Percentiles rank a stretch among this genome's conserved stretches.
phyloP scores from a whole-genome alignment of 164 flowering plant genomes.

The Chimonanthus praecox region DNA sequence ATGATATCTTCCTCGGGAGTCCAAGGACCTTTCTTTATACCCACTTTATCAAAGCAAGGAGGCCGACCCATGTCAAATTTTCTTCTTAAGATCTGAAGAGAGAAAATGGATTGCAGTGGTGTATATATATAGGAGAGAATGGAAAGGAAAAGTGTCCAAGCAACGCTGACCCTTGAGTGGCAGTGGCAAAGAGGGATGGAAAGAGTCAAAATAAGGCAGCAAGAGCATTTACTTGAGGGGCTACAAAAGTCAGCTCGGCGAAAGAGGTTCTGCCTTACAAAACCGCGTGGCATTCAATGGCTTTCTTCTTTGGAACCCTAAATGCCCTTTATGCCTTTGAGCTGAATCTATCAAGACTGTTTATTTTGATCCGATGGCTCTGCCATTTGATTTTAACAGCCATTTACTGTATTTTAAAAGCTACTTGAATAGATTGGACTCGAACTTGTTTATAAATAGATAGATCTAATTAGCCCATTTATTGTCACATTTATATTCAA shows the following conservation, averaged over 20 bases:
- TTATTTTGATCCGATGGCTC: too few relatives aligned
- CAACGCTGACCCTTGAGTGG: conserved; percentile 15
- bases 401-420: too few relatives aligned
- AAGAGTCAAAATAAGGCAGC: conserved; percentile 34
- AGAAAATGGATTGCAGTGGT: conserved; percentile 6
- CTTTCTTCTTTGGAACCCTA: too few relatives aligned
- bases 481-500: too few relatives aligned
- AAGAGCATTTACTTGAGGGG: conserved; percentile 24
- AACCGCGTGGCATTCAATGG: conserved; percentile 57
- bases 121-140: conserved; percentile 7
- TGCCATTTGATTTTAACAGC: too few relatives aligned
- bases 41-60: conserved; percentile 87
- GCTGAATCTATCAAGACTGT: too few relatives aligned
- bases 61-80: conserved; percentile 71
- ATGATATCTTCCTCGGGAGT: conserved; percentile 95
- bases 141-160: not conserved
- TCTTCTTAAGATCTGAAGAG: conserved; percentile 9
- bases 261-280: conserved; percentile 27
- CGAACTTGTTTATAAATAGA: too few relatives aligned
- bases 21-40: conserved; percentile 98
- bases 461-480: too few relatives aligned
- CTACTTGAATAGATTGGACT: too few relatives aligned
- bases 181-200: not conserved
- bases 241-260: conserved; percentile 32
- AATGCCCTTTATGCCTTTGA: too few relatives aligned